Evolutionary conservation across 352 stramenopile species (phyloP), one percentile per base, ranked within the genome.

Genomic region (Globisporangium polare): DNA sequence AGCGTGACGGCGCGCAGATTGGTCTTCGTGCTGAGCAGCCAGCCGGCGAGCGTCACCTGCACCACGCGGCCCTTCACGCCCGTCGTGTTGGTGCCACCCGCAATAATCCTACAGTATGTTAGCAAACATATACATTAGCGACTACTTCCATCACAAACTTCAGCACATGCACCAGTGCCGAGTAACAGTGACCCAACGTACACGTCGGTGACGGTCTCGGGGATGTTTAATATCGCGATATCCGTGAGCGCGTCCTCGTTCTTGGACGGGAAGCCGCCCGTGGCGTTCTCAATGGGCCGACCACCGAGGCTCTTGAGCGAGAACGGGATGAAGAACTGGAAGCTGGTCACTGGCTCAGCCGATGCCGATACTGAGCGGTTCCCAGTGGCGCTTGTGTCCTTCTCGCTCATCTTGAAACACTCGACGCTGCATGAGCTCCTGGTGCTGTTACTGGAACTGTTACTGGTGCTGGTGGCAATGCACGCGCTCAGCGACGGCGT

Each of bases 251-350:
- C 52, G 26, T 66, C 60, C 27, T 66, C 60, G 42, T 66, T 66
- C 53, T 66, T 66, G 20, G 52, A 37, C 33, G 43, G 60, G 24
- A 51, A 53, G 26, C 51, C 60, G 13, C 22, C 13, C 3, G 51
- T 66, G 9, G 53, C 60, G n/a, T 60, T 66, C 31, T 54, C 58
- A 12, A 54, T 27, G 3, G 60, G 41, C 15, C 29, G 39, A 5
- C 41, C 53, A 6, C 42, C 51, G 7, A 66, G 26, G 13, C 24
- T 66, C 15, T 33, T 54, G 45, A 39, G 42, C 5, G 58, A 64
- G n/a, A 58, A 64, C 33, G 51, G 60, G 29, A 66, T 60, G 33
- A 66, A 66, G 51, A 66, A 60, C 17, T 31, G 53, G 33, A 66
- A 66, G 17, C 22, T 43, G n/a, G 41, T 46, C 8, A 26, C 29